phyloP scores from a whole-genome alignment of 1,284 basidiomycete genomes.

The Sanghuangporus weigelae region DNA sequence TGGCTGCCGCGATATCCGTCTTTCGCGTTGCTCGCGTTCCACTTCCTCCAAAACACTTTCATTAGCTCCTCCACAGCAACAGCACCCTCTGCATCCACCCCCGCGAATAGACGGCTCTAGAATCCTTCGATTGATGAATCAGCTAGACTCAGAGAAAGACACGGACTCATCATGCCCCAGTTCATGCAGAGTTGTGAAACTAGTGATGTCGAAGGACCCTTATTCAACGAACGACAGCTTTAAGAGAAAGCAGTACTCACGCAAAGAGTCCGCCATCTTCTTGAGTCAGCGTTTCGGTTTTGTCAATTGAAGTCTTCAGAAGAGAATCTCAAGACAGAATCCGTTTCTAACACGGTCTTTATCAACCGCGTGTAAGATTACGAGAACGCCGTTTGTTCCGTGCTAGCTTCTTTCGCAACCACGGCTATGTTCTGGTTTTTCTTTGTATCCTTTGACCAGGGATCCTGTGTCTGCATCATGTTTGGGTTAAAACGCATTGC shows the following conservation, averaged over 20 bases:
- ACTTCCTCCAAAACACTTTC: slow-evolving; percentile 14
- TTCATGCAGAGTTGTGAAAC: slow-evolving; percentile 5
- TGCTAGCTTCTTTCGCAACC: too few relatives aligned
- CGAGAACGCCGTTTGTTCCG: not conserved
- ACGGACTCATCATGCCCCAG: slow-evolving; percentile 13
- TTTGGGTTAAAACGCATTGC: too few relatives aligned
- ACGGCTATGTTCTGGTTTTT: too few relatives aligned
- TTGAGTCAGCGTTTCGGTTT: not conserved
- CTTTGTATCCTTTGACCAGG: too few relatives aligned
- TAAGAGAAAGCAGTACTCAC: not conserved
- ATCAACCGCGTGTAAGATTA: not conserved
- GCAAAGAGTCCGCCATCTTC: not conserved
- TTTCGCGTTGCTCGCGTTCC: slow-evolving; percentile 12
- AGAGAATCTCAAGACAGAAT: not conserved
- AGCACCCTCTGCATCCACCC: slow-evolving; percentile 5
- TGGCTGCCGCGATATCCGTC: not conserved
- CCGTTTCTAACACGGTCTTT: not conserved
- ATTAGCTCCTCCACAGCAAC: not conserved
- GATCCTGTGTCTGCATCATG: too few relatives aligned
- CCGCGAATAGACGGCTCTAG: slow-evolving; percentile 5
- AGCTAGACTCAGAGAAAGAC: not conserved
- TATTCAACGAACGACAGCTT: not conserved
- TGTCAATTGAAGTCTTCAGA: not conserved
- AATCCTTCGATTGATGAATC: not conserved
- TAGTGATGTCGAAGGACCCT: not conserved